Conservation (phyloP, 2,329 filamentous ascomycete genomes). For the Penicillium freii region DNA sequence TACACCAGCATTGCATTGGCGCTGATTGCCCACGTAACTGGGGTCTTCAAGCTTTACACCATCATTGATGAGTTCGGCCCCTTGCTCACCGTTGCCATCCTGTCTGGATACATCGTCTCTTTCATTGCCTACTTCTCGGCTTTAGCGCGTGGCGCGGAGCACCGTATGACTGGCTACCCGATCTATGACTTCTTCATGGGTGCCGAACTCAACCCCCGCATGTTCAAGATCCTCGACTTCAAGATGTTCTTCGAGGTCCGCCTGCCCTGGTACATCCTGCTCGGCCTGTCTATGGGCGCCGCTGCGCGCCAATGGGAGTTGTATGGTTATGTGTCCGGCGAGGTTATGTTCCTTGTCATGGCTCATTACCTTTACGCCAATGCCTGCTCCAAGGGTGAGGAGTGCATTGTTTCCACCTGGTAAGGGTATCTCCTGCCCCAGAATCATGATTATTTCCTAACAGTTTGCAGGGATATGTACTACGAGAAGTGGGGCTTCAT, state of each 20-base stretch:
- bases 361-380: conserved; percentile 91
- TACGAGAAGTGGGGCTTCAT: conserved; percentile 97
- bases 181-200: conserved; percentile 93
- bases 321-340: conserved; percentile 82
- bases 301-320: conserved; percentile 79
- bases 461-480: conserved; percentile 73
- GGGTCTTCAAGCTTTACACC: conserved; percentile 83
- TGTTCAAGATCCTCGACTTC: conserved; percentile 82
- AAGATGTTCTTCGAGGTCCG: conserved; percentile 97
- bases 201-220: conserved; percentile 78
- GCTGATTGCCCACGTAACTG: conserved; percentile 72
- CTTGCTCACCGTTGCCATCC: conserved; percentile 86
- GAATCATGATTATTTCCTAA: conserved; percentile 11
- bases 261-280: conserved; percentile 86
- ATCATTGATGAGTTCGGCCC: conserved; percentile 94
- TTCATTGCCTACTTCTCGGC: conserved; percentile 85
- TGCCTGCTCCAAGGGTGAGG: conserved; percentile 87
- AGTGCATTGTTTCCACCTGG: conserved; percentile 86
- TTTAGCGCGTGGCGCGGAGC: conserved; percentile 72
- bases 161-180: conserved; percentile 83
- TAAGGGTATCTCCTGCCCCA: conserved; percentile 32
- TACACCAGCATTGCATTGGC: conserved; percentile 78
- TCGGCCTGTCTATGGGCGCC: conserved; percentile 72
- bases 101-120: conserved; percentile 81
- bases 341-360: conserved; percentile 80